Evolutionary conservation across 805 yeast genomes (phyloP).

Genomic region (Debaryomyces prosopidis): DNA sequence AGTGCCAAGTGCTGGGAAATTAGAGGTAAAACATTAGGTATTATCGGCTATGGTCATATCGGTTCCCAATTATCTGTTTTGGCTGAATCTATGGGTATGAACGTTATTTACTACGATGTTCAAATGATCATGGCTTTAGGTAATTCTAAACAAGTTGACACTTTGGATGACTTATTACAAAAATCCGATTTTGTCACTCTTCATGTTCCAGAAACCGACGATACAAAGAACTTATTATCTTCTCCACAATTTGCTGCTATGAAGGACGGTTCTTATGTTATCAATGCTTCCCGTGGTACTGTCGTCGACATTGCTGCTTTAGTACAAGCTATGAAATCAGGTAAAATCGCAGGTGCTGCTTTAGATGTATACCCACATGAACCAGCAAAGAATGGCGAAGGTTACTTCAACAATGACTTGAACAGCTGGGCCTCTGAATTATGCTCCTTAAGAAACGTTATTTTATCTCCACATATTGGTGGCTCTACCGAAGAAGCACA

Average conservation of each 20-base stretch:
- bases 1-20: slow-evolving; percentile 96
- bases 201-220: slow-evolving; percentile 94
- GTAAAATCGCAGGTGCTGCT: slow-evolving; percentile 96
- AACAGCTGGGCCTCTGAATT: slow-evolving; percentile 86
- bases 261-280: slow-evolving; percentile 93
- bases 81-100: slow-evolving; percentile 98
- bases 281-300: slow-evolving; percentile 97
- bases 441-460: slow-evolving; percentile 78
- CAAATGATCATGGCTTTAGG: slow-evolving; percentile 94
- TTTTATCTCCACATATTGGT: slow-evolving; percentile 96
- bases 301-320: slow-evolving; percentile 96
- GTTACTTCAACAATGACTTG: slow-evolving; percentile 67
- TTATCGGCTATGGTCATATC: slow-evolving; percentile 97
- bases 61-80: slow-evolving; percentile 95
- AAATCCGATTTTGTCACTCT: slow-evolving; percentile 86
- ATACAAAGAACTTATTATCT: slow-evolving; percentile 86
- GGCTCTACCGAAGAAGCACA: slow-evolving; percentile 99
- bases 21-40: slow-evolving; percentile 97
- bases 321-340: slow-evolving; percentile 85
- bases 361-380: slow-evolving; percentile 95
- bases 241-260: slow-evolving; percentile 91
- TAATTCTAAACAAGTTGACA: slow-evolving; percentile 88
- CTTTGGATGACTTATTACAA: slow-evolving; percentile 78
- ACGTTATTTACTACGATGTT: slow-evolving; percentile 90
- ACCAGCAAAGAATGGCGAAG: slow-evolving; percentile 95